phyloP scores from a whole-genome alignment of 768 basidiomycete species.

The Naganishia vaughanmartiniae region DNA sequence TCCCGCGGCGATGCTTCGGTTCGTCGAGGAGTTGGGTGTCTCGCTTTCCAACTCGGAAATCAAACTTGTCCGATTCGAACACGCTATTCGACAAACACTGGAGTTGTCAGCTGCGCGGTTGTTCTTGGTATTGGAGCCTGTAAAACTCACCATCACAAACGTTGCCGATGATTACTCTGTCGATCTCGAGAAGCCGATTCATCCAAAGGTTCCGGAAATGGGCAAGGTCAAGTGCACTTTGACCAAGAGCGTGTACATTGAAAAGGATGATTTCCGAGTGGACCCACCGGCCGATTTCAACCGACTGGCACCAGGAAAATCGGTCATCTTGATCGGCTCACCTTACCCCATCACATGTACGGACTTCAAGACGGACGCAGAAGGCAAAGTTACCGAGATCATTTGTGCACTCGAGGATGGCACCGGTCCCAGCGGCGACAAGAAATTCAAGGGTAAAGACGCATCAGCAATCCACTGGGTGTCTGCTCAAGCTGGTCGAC shows the following conservation, averaged over 20 bases:
- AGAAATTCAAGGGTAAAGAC: conserved; percentile 66
- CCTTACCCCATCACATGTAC: conserved; percentile 88
- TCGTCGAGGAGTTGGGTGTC: conserved; percentile 91
- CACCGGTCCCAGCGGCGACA: conserved; percentile 52
- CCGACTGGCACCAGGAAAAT: conserved; percentile 94
- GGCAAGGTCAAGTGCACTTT: conserved; percentile 79
- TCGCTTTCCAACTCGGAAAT: conserved; percentile 80
- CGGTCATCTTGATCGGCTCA: conserved; percentile 91
- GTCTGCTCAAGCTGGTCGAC: conserved; percentile 64
- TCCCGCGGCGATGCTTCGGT: conserved; percentile 89
- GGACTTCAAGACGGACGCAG: conserved; percentile 74
- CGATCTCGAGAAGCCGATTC: conserved; percentile 83
- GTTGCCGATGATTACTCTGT: conserved; percentile 78
- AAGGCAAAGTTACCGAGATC: conserved; percentile 75
- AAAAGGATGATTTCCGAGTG: conserved; percentile 85
- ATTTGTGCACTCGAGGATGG: conserved; percentile 73
- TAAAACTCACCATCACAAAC: conserved; percentile 89
- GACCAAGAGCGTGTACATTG: conserved; percentile 85
- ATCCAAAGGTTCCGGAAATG: conserved; percentile 86
- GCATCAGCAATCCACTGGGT: conserved; percentile 93
- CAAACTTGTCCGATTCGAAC: conserved; percentile 84
- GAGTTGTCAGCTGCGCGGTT: conserved; percentile 83
- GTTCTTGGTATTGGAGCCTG: conserved; percentile 82
- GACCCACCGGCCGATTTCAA: conserved; percentile 89
- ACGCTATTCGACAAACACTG: conserved; percentile 79